Conservation (phyloP, 495 filamentous ascomycete species). For the Penicilliopsis zonata region DNA sequence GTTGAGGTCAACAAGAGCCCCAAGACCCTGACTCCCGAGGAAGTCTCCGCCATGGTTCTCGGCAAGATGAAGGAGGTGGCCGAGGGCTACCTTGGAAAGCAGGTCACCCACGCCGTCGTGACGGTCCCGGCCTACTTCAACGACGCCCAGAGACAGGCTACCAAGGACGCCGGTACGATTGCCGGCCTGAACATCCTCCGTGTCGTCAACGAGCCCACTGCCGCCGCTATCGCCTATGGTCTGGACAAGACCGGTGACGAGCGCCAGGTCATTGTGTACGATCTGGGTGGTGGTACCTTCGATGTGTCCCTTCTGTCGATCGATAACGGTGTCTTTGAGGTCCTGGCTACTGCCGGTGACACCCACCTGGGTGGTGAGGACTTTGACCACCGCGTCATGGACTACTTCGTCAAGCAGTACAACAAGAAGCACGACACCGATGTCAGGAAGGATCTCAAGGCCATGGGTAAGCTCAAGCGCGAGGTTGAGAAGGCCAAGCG, state of each 20-base stretch:
- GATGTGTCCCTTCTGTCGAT: slow-evolving; percentile 98
- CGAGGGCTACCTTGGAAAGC: slow-evolving; percentile 85
- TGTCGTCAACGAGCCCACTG: slow-evolving; percentile 92
- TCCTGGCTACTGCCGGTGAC: slow-evolving; percentile 95
- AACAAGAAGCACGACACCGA: slow-evolving; percentile 97
- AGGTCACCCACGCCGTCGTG: slow-evolving; percentile 92
- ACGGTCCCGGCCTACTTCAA: slow-evolving; percentile 99
- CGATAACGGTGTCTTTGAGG: slow-evolving; percentile 96
- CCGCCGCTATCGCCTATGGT: slow-evolving; percentile 79
- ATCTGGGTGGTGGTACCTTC: slow-evolving; percentile 99
- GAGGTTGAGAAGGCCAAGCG: slow-evolving; percentile 99
- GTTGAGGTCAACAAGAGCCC: slow-evolving; percentile 62
- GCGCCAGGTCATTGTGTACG: slow-evolving; percentile 89
- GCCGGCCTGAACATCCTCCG: slow-evolving; percentile 93
- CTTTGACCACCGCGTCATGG: slow-evolving; percentile 97
- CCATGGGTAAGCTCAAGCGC: slow-evolving; percentile 99
- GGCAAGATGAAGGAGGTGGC: slow-evolving; percentile 97
- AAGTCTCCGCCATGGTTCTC: slow-evolving; percentile 78
- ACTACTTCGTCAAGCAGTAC: slow-evolving; percentile 94
- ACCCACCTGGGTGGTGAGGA: slow-evolving; percentile 99
- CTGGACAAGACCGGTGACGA: slow-evolving; percentile 78
- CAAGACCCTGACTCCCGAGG: slow-evolving; percentile 77
- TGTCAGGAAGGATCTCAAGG: slow-evolving; percentile 90
- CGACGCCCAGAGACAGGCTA: slow-evolving; percentile 95
- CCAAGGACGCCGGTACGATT: slow-evolving; percentile 93